A percentile compares a stretch with the other conserved stretches of the same genome.
These are phyloP conservation scores for Trichoderma sp. DNA, from an alignment of 2,329 filamentous ascomycete genomes.

Conservation along the genomic window DNA sequence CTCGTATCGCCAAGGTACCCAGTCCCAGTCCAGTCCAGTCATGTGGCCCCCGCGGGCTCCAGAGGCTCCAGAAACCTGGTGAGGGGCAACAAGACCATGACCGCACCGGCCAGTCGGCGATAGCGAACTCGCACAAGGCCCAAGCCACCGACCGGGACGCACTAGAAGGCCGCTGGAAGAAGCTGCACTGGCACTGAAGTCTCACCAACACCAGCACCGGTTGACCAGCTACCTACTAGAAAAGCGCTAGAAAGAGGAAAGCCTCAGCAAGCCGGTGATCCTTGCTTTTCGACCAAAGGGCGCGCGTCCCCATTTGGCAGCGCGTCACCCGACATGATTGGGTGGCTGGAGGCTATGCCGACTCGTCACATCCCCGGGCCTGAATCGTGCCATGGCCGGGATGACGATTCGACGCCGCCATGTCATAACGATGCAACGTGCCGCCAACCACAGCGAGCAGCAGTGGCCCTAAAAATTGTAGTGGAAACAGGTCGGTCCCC, in stretches of 20 bases:
- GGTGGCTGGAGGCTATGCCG: constrained; percentile 19
- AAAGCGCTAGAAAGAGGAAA: constrained; percentile 22
- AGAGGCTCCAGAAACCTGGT: neutral
- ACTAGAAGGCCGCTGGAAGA: constrained; percentile 18
- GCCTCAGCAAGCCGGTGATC: constrained; percentile 16
- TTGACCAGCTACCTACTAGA: constrained; percentile 17
- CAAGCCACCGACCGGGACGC: neutral
- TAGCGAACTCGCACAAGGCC: neutral
- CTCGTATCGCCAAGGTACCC: constrained; percentile 5
- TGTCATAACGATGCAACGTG: constrained; percentile 11
- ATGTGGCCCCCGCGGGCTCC: neutral
- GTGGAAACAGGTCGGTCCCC: neutral
- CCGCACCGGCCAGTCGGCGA: constrained; percentile 11
- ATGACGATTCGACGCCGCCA: constrained; percentile 11
- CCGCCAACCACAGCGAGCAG: neutral
- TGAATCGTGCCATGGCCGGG: constrained; percentile 16
- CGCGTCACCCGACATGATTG: constrained; percentile 16
- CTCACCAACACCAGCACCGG: neutral
- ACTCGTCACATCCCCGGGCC: constrained; percentile 2
- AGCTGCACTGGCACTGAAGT: neutral
- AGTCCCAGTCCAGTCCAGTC: neutral
- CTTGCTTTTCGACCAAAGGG: neutral
- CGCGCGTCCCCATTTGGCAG: neutral
- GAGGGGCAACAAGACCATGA: neutral
- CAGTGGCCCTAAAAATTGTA: neutral